Percentiles rank a stretch among this genome's conserved stretches.
phyloP scores from a whole-genome alignment of 176 grass and related monocot genomes.

The Musa schizocarpa region DNA sequence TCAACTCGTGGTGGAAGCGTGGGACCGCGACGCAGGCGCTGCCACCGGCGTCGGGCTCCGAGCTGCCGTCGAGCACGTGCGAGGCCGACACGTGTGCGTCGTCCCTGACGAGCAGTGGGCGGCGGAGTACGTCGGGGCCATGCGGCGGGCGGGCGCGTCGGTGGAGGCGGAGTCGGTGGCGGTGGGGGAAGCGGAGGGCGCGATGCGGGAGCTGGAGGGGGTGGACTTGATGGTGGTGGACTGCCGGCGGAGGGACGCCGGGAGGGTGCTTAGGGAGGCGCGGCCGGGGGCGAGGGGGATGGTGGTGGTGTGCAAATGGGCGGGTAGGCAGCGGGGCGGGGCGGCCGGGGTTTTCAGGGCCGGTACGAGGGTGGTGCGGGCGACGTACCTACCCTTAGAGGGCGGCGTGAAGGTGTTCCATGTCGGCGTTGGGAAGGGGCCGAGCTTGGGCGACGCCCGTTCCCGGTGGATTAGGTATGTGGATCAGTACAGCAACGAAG shows the following conservation, averaged over 20 bases:
- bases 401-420: conserved; percentile 60
- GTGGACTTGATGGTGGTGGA: conserved; percentile 59
- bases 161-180: conserved; percentile 19
- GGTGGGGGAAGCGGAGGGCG: conserved; percentile 14
- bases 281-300: conserved; percentile 43
- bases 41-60: conserved; percentile 33
- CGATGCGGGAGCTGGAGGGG: conserved; percentile 36
- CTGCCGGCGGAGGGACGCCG: conserved; percentile 27
- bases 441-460: conserved; percentile 22
- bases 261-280: conserved; percentile 29
- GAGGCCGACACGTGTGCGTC: conserved; percentile 10
- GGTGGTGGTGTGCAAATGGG: conserved; percentile 43
- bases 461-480: conserved; percentile 53
- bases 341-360: conserved; percentile 14
- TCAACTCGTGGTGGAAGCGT: conserved; percentile 51
- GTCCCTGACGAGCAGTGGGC: not conserved
- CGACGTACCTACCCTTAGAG: conserved; percentile 50
- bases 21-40: not conserved
- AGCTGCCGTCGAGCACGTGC: conserved; percentile 17
- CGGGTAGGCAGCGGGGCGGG: not conserved
- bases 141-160: conserved; percentile 8
- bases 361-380: conserved; percentile 44
- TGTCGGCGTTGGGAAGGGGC: conserved; percentile 65
- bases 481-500: conserved; percentile 45
- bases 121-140: not conserved